Evolutionary conservation across 2,329 filamentous ascomycete genomes (phyloP), one percentile per base, ranked within the genome.

Genomic region (Fusarium transvaalense): DNA sequence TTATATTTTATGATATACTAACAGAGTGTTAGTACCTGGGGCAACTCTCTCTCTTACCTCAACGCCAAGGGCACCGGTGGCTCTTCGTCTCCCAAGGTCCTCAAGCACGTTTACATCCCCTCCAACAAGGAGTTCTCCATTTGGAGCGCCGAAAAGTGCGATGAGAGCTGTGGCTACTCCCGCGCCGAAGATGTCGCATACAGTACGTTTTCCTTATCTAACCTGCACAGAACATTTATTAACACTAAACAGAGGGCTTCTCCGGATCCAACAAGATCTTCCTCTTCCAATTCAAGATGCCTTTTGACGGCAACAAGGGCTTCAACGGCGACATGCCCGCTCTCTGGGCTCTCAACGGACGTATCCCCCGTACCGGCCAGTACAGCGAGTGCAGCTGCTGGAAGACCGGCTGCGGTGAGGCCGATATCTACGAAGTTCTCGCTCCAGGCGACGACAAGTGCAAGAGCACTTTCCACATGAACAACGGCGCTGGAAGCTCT

Each of bases 371-470:
- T 63, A 89, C 90, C 7, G 81, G 85, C 7, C 91, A 94, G 77
- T 94, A 94, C 80, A 84, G 84, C 66, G 80, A 80, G 4, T 94
- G 92, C 83, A 91, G 88, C 61, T 94, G 92, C 83, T 94, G 91
- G 91, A 79, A 78, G 14, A 83, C 80, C 75, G 73, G 87, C 37
- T 94, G 92, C 76, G 91, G 91, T 72, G 92, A 95, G 80, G 87
- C 91, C 65, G 92, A 95, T 74, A 84, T 94, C 55, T 89, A 91
- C 73, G 92, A 94, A 80, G 84, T 92, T 25, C 86, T 94, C 39
- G 83, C 85, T 63, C 77, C 84, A 1, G 91, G 91, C 29, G 88
- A 90, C 76, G 84, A 81, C 42, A 88, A 88, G 74, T 86, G 88
- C 79, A 93, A 92, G 81, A 89, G 88, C 38, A 92, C 91, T 17